Evolutionary conservation across 2,329 filamentous ascomycete species (phyloP).

Genomic region (Penicillium sp.): DNA sequence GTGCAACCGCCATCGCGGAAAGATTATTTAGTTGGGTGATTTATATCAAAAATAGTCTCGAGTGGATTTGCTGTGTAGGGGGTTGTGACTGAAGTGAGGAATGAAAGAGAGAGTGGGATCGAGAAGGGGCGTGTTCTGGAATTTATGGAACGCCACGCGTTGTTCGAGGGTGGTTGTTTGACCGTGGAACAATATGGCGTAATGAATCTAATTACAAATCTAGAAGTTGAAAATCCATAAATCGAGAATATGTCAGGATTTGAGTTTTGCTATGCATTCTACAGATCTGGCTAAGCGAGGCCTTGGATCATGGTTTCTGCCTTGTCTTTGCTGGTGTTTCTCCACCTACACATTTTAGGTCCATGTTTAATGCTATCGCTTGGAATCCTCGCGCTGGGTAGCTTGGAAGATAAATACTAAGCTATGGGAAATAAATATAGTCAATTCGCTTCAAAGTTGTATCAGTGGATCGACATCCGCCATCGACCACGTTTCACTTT

Average conservation of each 20-base stretch:
- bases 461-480: too few species aligned
- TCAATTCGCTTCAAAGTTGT: too few species aligned
- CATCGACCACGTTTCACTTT: too few species aligned
- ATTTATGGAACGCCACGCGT: neutral
- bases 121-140: neutral
- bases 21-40: too few species aligned
- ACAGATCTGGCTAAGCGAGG: neutral
- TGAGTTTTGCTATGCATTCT: neutral
- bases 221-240: neutral
- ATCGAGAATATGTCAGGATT: neutral
- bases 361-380: too few species aligned
- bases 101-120: neutral
- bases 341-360: neutral
- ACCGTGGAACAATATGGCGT: neutral
- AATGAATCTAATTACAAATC: neutral
- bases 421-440: too few species aligned
- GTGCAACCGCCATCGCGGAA: constrained; percentile 10
- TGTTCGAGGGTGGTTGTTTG: neutral
- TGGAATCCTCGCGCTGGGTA: too few species aligned
- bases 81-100: neutral
- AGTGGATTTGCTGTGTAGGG: neutral
- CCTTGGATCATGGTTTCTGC: neutral
- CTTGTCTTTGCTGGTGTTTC: neutral
- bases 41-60: neutral
- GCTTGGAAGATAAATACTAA: too few species aligned